phyloP scores from a whole-genome alignment of 257 asterid genomes.

The Linderniella brevidens region DNA sequence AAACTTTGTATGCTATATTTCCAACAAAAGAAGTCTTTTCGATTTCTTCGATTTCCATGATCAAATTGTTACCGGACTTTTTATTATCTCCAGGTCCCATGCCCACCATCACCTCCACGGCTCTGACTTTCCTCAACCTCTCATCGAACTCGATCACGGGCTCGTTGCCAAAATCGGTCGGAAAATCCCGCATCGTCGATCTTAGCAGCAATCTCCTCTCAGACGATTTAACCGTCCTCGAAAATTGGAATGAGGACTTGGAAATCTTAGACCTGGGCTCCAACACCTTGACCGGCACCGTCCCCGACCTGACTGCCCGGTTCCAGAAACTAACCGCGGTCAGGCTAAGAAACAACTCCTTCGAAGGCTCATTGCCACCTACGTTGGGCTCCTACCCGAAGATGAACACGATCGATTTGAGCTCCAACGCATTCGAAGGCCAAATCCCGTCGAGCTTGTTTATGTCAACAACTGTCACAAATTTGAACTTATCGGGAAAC shows the following conservation, averaged over 20 bases:
- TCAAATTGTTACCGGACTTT: not conserved
- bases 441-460: conserved; percentile 35
- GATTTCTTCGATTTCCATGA: too few relatives aligned
- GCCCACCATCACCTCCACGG: conserved; percentile 41
- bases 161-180: conserved; percentile 37
- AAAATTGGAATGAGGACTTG: conserved; percentile 35
- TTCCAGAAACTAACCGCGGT: conserved; percentile 30
- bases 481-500: conserved; percentile 48
- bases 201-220: conserved; percentile 44
- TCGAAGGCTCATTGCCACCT: conserved; percentile 35
- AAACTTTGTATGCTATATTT: too few relatives aligned
- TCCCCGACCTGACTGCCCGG: conserved; percentile 33
- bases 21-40: too few relatives aligned
- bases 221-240: conserved; percentile 24
- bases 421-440: conserved; percentile 51
- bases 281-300: conserved; percentile 44
- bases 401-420: conserved; percentile 40
- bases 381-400: conserved; percentile 17
- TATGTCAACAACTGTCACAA: conserved; percentile 29
- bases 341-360: conserved; percentile 39
- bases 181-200: conserved; percentile 40
- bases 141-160: conserved; percentile 54
- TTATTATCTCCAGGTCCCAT: conserved; percentile 34
- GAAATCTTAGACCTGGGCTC: conserved; percentile 62
- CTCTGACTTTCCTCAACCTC: conserved; percentile 38